Conservation (phyloP, 129 eudicot species). For the Artemisia argyi region DNA sequence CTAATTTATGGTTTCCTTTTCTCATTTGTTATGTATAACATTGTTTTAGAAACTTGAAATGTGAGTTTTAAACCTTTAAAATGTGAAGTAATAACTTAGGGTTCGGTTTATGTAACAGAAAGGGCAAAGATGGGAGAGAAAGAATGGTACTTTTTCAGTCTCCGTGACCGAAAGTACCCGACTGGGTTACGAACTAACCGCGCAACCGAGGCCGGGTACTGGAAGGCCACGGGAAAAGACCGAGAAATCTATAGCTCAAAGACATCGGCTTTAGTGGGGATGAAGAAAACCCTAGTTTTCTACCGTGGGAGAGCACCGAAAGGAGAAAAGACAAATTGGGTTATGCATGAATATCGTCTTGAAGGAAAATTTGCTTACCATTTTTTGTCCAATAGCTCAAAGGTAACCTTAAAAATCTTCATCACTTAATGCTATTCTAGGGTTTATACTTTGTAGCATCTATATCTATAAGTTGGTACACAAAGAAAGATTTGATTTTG, state of each 20-base stretch:
- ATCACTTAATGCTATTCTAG: background rate
- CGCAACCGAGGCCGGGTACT: conserved; percentile 92
- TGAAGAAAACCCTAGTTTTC: conserved; percentile 97
- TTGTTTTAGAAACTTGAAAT: too few species aligned
- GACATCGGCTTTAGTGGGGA: conserved; percentile 72
- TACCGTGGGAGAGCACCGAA: conserved; percentile 92
- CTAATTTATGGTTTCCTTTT: too few species aligned
- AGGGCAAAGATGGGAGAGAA: conserved; percentile 96
- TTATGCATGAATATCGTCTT: conserved; percentile 94
- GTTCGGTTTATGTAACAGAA: conserved; percentile 31
- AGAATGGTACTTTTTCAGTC: conserved; percentile 93
- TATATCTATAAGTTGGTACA: background rate
- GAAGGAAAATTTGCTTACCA: conserved; percentile 93
- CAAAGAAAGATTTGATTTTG: background rate
- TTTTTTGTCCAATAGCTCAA: conserved; percentile 65
- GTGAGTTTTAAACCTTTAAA: too few species aligned
- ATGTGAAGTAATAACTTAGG: conserved; percentile 3
- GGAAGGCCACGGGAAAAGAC: conserved; percentile 98
- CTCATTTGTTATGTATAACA: too few species aligned
- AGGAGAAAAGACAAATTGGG: conserved; percentile 95
- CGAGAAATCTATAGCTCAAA: conserved; percentile 88
- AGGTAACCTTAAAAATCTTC: conserved; percentile 40
- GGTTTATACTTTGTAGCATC: conserved; percentile 3
- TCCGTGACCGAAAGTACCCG: conserved; percentile 88
- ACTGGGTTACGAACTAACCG: conserved; percentile 86